Percentiles rank a stretch among this genome's conserved stretches.
Evolutionary conservation across 225 moss, liverwort and hornwort species (phyloP).

Genomic region (Polytrichum commune): DNA sequence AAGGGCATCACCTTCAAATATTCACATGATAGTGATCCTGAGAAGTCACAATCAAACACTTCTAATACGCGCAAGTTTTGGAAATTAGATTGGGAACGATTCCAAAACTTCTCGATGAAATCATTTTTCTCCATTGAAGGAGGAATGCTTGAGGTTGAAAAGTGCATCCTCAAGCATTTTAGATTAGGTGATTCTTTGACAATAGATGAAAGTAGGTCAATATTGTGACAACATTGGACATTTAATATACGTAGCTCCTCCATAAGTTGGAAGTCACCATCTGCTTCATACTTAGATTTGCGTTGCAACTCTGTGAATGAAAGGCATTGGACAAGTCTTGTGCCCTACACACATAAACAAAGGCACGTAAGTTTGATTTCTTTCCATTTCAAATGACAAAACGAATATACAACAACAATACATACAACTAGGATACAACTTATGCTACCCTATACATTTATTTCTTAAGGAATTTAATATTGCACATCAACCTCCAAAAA

Average conservation of each 20-base stretch:
- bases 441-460: no score
- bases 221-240: background rate
- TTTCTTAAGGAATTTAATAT: background rate
- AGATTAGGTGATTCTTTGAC: background rate
- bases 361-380: background rate
- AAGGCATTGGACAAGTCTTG: background rate
- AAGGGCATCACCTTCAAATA: no score
- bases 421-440: no score
- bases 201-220: background rate
- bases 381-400: background rate
- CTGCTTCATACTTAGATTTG: background rate
- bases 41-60: background rate
- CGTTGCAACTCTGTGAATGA: background rate
- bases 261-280: background rate
- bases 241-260: background rate
- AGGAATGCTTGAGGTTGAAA: background rate
- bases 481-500: background rate
- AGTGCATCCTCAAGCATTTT: background rate
- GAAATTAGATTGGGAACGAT: background rate
- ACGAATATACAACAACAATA: background rate
- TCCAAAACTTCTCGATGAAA: background rate
- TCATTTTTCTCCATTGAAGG: background rate
- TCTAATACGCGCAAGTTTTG: background rate
- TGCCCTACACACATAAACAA: background rate
- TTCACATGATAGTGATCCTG: background rate